Base-by-base conservation (phyloP, 495 filamentous ascomycete genomes). In the Penicillium coprophilum region DNA sequence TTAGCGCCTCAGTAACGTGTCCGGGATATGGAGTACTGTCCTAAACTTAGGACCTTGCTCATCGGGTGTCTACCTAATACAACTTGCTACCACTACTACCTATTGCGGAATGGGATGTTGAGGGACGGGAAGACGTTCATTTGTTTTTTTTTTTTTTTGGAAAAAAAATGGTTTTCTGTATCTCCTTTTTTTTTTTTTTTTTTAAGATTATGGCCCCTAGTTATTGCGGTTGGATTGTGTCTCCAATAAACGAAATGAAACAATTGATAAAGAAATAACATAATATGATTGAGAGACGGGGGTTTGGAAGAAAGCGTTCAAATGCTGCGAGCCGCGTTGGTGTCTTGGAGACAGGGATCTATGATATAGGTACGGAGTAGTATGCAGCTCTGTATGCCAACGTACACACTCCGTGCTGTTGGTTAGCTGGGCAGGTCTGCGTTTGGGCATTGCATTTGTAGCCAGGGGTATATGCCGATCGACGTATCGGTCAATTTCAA, bases 371-470 rank as follows among this genome's bases (percentile, higher is more conserved):
- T n/a, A n/a, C n/a, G n/a, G n/a, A n/a, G n/a, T 36, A n/a, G 12
- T 15, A 34, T 34, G 32, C 11, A 34, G 34, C 34, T 30, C 27
- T 7, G 13, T 45, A 32, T 47, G 27, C 13, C 10, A 21, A 19
- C 2, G 5, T 13, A 4, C 15, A 20, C 7, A 19, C n/a, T n/a
- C n/a, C n/a, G n/a, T 17, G 12, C 23, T n/a, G 27, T 46, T 48
- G 28, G 46, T 20, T 8, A 24, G 24, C 49, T 52, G 36, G 49
- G 49, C 38, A 52, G 19, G 15, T 17, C 49, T 52, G 38, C 36
- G 17, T 41, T 40, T 40, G 24, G 49, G 49, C 24, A 43, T 40
- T 51, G 49, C 36, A 40, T 24, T 17, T 39, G 49, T 6, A 36
- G 38, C 30, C 12, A 32, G 28, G 46, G 46, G 38, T 30, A 30